A percentile compares a stretch with the other conserved stretches of the same genome.
phyloP scores from a whole-genome alignment of 2,329 filamentous ascomycete species.

The Colletotrichum liriopes region DNA sequence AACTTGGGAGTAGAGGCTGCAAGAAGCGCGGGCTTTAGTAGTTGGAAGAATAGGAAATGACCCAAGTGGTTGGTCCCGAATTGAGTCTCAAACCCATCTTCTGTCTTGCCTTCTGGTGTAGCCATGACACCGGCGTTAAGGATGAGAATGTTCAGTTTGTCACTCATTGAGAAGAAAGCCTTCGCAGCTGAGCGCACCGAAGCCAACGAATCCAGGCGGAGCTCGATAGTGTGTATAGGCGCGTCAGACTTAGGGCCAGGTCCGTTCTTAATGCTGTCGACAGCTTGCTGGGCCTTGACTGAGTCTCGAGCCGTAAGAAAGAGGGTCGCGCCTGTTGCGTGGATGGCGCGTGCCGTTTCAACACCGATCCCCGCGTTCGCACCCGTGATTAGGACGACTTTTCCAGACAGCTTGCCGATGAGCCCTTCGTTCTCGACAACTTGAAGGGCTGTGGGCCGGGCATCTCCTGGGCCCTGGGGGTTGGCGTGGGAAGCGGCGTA shows the following conservation, averaged over 20 bases:
- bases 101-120: constrained; percentile 43
- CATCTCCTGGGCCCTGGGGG: constrained; percentile 49
- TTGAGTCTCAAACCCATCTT: constrained; percentile 54
- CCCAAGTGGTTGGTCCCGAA: constrained; percentile 68
- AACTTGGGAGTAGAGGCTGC: constrained; percentile 53
- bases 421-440: constrained; percentile 52
- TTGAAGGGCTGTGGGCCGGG: constrained; percentile 52
- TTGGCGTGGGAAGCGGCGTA: constrained; percentile 44
- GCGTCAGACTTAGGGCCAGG: constrained; percentile 1
- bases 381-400: constrained; percentile 57
- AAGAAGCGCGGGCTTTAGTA: constrained; percentile 62
- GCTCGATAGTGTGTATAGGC: neutral
- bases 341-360: constrained; percentile 56
- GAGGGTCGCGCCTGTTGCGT: constrained; percentile 55
- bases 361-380: constrained; percentile 56
- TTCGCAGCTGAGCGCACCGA: constrained; percentile 49
- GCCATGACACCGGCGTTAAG: constrained; percentile 61
- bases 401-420: constrained; percentile 49
- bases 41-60: constrained; percentile 69
- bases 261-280: constrained; percentile 44
- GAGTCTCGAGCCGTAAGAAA: constrained; percentile 55
- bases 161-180: constrained; percentile 49
- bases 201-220: constrained; percentile 40
- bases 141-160: constrained; percentile 58
- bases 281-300: constrained; percentile 50